A percentile compares a stretch with the other conserved stretches of the same genome.
phyloP scores from a whole-genome alignment of 306 rosid genomes.

The Abrus precatorius region DNA sequence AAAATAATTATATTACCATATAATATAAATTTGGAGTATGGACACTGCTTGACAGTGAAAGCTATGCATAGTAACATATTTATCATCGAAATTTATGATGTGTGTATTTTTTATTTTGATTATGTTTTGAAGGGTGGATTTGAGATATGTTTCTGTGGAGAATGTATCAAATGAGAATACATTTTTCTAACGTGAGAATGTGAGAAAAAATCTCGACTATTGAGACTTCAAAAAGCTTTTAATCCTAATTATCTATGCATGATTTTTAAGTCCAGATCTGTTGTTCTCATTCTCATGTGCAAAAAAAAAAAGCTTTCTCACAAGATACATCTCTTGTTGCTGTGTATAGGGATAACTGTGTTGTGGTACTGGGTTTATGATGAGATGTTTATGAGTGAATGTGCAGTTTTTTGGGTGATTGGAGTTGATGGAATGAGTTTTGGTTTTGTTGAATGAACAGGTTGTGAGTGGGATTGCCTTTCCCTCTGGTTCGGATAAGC shows the following conservation, averaged over 20 bases:
- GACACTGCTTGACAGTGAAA: background rate
- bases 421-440: conserved; percentile 41
- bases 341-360: background rate
- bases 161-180: too few species aligned
- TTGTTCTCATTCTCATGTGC: too few species aligned
- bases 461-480: conserved; percentile 86
- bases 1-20: background rate
- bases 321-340: background rate
- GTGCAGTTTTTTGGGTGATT: background rate
- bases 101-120: background rate
- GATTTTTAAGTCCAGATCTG: too few species aligned
- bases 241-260: too few species aligned
- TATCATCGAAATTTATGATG: conserved; percentile 22
- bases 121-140: conserved; percentile 5
- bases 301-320: too few species aligned
- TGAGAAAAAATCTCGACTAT: too few species aligned
- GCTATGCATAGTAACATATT: background rate
- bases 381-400: conserved; percentile 2
- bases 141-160: too few species aligned
- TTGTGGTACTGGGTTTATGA: background rate
- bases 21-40: background rate
- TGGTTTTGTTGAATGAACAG: conserved; percentile 59
- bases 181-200: too few species aligned
- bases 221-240: too few species aligned
- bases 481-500: conserved; percentile 94